Evolutionary conservation across 2,329 filamentous ascomycete genomes (phyloP), one percentile per base, ranked within the genome.

Genomic region (Diaporthe australafricana): DNA sequence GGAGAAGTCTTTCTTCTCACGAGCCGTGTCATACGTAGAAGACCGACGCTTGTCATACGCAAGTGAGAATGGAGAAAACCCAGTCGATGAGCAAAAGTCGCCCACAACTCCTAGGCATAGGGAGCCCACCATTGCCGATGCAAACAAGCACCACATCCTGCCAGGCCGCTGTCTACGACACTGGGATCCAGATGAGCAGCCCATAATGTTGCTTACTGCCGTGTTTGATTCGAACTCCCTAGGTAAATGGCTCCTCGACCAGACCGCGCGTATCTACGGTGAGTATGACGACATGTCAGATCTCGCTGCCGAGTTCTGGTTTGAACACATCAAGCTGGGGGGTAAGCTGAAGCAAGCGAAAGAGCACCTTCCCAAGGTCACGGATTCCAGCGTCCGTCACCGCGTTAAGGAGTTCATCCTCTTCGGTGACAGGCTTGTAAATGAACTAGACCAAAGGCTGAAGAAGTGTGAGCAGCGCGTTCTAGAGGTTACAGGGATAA

Each of bases 211-310:
- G 5, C 57, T 63, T 9, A 35, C 57, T 3, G 8, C 27, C 1
- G 42, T 63, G 1, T 63, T 63, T 4, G 57, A 63, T 48, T 20
- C 57, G 1, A 35, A 22, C 12, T 63, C 57, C 4, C 42, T 63
- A 22, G 57, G 57, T 0, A 48, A 63, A 30, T 63, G 57, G 57
- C 27, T 35, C 1, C 20, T 63, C 27, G 27, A 48, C 1, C 57
- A 63, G 14, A 63, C 57, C 1, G 27, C 27, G 2, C 57, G 6
- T 9, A 25, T 63, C 12, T 63, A 63, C 27, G 57, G 57, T 2
- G 57, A 63, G 42, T 27, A 63, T 6, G 27, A 63, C 17, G 57
- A 63, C 32, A 63, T 63, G 57, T 47, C 57, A 25, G 57, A 48
- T 48, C 42, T 63, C 12, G 57, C 57, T 1, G 42, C 27, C 17